Conservation (phyloP, 495 filamentous ascomycete species). For the Neurospora pannonica region DNA sequence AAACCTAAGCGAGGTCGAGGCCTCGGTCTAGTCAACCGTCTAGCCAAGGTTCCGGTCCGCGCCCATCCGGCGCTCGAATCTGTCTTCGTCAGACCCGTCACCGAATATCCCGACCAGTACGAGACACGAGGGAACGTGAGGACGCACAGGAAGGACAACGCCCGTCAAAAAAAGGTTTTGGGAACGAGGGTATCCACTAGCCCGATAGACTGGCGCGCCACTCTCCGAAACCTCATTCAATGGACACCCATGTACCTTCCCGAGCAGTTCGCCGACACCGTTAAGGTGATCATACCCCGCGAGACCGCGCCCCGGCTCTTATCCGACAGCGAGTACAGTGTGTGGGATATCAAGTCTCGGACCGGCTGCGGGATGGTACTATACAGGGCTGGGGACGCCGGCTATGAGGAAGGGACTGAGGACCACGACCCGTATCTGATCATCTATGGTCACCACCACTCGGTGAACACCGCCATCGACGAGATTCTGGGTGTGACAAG, state of each 20-base stretch:
- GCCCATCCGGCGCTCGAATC: conserved; percentile 8
- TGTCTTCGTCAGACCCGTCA: conserved; percentile 13
- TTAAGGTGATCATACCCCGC: conserved; percentile 11
- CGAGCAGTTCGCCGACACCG: not conserved
- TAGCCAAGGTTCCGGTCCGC: conserved; percentile 15
- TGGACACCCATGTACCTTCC: conserved; percentile 8
- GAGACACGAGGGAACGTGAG: conserved; percentile 5
- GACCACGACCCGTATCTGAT: conserved; percentile 2
- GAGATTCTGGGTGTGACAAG: conserved; percentile 10
- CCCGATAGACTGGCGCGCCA: conserved; percentile 18
- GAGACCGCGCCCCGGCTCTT: not conserved
- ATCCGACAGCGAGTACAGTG: not conserved
- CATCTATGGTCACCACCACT: not conserved
- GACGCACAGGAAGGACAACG: not conserved
- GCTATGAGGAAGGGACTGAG: not conserved
- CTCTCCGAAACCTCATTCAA: conserved; percentile 12
- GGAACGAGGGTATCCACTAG: not conserved
- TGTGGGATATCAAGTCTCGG: conserved; percentile 14
- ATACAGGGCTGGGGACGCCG: not conserved
- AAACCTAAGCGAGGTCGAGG: not conserved
- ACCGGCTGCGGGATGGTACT: conserved; percentile 8
- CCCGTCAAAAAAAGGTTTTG: conserved; percentile 3
- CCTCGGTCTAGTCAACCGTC: conserved; percentile 6
- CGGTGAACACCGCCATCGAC: conserved; percentile 6
- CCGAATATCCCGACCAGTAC: conserved; percentile 6